Evolutionary conservation across 352 stramenopile species (phyloP), one percentile per base, ranked within the genome.

Genomic region (Pythium brassicae): DNA sequence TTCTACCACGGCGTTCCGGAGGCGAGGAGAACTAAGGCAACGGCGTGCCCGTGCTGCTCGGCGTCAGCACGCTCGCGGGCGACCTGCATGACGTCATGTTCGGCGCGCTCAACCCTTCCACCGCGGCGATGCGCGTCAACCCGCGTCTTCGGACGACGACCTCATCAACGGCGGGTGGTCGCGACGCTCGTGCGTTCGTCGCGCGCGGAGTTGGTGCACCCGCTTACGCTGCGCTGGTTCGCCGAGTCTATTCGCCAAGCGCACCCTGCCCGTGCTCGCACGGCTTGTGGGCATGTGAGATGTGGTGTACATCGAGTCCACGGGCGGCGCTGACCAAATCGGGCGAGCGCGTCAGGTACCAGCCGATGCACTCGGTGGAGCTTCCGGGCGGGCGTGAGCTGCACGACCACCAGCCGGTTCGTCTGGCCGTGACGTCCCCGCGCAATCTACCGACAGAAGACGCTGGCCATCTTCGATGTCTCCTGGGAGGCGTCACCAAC

Each of bases 261-360:
- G 53, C 51, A 26, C 69, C 49, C 48, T 71, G 50, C 23, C 70
- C 54, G 42, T 72, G 57, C 29, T 83, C 61, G 56, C 72, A 57
- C 42, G 63, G 52, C 49, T 89, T 11, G 66, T 86, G 17, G 76
- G 77, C 48, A 76, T 84, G 58, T 74, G 78, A 17, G 78, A 89
- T 62, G 68, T 76, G 37, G 78, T 84, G 46, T 84, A 76, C 49
- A 56, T 89, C 50, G 76, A 89, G 54, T 78, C 76, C 12, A 85
- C 66, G 10, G 78, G 78, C 3, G 71, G 47, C 56, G 48, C 26
- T 26, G 12, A 48, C 55, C 27, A 37, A 40, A 2, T 51, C 50
- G 25, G 56, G 50, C 48, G 56, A 62, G 56, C 42, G 32, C 8
- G 56, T 56, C 32, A 39, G 47, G 17, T 62, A 50, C 42, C 48